Percentiles rank a stretch among this genome's conserved stretches.
phyloP scores from a whole-genome alignment of 208 protist species.

The Leishmania braziliensis region DNA sequence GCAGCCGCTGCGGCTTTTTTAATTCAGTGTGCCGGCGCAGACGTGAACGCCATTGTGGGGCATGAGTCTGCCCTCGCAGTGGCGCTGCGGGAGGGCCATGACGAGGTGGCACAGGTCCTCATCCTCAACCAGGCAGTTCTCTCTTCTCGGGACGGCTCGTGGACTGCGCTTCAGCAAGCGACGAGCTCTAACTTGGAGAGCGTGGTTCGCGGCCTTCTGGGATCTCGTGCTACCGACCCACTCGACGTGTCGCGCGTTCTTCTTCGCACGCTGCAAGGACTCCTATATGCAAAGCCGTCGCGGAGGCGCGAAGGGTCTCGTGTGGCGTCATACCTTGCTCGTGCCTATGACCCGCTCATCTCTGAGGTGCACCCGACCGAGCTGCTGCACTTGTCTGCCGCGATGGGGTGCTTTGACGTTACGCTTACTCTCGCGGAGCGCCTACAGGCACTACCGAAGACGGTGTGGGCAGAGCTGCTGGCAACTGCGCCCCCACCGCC shows the following conservation, averaged over 20 bases:
- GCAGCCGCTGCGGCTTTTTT: constrained; percentile 47
- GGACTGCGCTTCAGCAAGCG: constrained; percentile 55
- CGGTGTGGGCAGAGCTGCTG: constrained; percentile 43
- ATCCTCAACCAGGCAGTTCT: constrained; percentile 25
- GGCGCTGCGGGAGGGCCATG: constrained; percentile 48
- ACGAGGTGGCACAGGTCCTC: constrained; percentile 42
- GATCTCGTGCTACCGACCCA: constrained; percentile 24
- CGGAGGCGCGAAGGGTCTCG: constrained; percentile 11
- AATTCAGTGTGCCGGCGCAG: constrained; percentile 36
- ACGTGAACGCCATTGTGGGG: constrained; percentile 40
- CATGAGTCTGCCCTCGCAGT: constrained; percentile 33
- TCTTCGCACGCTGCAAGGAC: constrained; percentile 33
- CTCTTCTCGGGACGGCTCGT: constrained; percentile 35
- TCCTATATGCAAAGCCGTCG: constrained; percentile 17
- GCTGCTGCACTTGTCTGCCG: constrained; percentile 69
- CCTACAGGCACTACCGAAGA: constrained; percentile 39
- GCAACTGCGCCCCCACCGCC: constrained; percentile 47
- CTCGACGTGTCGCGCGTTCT: constrained; percentile 47
- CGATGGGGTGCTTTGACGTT: constrained; percentile 47
- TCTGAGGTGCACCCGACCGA: constrained; percentile 52
- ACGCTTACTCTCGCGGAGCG: constrained; percentile 42
- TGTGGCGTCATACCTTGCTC: constrained; percentile 36
- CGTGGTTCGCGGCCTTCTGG: constrained; percentile 56
- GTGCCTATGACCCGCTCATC: constrained; percentile 42
- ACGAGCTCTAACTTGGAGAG: constrained; percentile 37